Percentiles rank a stretch among this genome's conserved stretches.
These are phyloP conservation scores for Verticillium tricorpus DNA, from an alignment of 2,329 filamentous ascomycete species.

Conservation along the genomic window DNA sequence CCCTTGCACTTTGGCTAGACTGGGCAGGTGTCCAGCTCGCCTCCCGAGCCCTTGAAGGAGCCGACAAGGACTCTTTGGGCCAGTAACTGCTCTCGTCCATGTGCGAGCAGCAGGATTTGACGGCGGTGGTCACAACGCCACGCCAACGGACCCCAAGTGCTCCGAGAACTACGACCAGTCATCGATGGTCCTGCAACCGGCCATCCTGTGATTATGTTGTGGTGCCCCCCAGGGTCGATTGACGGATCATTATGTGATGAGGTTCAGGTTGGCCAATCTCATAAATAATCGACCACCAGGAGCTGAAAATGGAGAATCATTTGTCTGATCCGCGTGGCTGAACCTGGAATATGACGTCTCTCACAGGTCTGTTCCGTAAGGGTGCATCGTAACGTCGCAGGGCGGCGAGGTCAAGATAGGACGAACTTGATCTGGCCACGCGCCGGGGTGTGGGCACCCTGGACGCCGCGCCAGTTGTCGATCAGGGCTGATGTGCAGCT, in stretches of 20 bases:
- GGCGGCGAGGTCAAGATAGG: conserved; percentile 3
- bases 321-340: not conserved
- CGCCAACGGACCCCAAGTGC: no score
- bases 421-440: conserved; percentile 8
- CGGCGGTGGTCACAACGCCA: no score
- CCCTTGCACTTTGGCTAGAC: no score
- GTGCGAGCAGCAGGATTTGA: no score
- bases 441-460: not conserved
- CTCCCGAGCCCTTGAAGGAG: no score
- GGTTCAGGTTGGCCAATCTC: not conserved
- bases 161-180: no score
- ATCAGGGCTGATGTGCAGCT: conserved; percentile 10
- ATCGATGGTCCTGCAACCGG: no score
- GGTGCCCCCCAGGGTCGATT: not conserved
- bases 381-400: not conserved
- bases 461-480: conserved; percentile 6
- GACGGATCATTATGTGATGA: not conserved
- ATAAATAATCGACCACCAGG: not conserved
- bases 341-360: not conserved
- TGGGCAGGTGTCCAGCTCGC: no score
- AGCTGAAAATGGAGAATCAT: not conserved
- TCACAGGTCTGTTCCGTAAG: not conserved
- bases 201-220: no score
- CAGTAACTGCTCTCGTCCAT: no score
- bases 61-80: no score